Evolutionary conservation across 1,284 basidiomycete genomes (phyloP).

Genomic region (Xerocomus nothofagi): DNA sequence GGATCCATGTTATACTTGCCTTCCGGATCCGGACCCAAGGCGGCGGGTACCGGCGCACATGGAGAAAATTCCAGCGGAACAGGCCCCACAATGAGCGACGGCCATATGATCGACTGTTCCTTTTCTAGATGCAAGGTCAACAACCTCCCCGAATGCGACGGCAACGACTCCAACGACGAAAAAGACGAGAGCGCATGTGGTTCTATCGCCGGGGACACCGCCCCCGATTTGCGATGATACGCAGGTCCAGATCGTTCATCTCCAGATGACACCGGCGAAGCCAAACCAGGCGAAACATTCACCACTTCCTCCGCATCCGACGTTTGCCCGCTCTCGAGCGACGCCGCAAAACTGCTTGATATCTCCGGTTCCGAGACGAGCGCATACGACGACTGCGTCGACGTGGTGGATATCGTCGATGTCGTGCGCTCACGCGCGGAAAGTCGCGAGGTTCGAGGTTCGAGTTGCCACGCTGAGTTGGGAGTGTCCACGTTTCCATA

Average conservation of each 20-base stretch:
- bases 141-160: conserved; percentile 58
- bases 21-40: conserved; percentile 51
- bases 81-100: conserved; percentile 70
- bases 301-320: conserved; percentile 66
- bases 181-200: conserved; percentile 61
- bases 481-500: conserved; percentile 64
- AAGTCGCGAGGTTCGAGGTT: conserved; percentile 54
- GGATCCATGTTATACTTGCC: conserved; percentile 78
- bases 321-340: conserved; percentile 65
- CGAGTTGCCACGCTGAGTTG: conserved; percentile 74
- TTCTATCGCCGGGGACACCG: conserved; percentile 55
- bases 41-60: conserved; percentile 49
- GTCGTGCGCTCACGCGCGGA: conserved; percentile 66
- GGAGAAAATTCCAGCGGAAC: conserved; percentile 61
- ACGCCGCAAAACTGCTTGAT: conserved; percentile 77
- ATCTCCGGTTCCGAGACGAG: conserved; percentile 76
- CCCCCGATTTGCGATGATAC: conserved; percentile 38
- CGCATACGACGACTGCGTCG: conserved; percentile 75
- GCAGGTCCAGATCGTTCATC: conserved; percentile 45
- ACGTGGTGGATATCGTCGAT: conserved; percentile 70
- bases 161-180: conserved; percentile 71
- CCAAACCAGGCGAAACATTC: conserved; percentile 53
- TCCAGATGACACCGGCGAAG: conserved; percentile 57
- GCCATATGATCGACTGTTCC: conserved; percentile 76
- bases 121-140: conserved; percentile 77